Conservation (phyloP, 2,329 filamentous ascomycete genomes). For the Colletotrichum viniferum region DNA sequence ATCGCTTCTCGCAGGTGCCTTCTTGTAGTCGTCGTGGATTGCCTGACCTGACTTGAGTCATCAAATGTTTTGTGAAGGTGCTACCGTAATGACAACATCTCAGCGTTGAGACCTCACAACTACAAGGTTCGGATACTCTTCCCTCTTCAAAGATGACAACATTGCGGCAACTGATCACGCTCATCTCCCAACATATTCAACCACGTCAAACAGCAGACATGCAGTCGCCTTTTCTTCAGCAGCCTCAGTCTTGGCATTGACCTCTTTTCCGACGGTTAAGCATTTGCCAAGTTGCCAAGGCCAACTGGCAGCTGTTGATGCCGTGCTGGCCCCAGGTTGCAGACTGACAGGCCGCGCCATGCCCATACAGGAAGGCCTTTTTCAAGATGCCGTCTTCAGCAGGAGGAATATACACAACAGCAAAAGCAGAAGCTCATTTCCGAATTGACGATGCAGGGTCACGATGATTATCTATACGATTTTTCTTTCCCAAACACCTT, state of each 20-base stretch:
- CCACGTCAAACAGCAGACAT: neutral
- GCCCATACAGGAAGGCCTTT: neutral
- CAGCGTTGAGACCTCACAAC: neutral
- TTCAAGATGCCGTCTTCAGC: neutral
- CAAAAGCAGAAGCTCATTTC: neutral
- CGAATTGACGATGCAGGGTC: neutral
- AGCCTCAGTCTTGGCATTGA: neutral
- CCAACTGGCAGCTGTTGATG: neutral
- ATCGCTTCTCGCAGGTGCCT: neutral
- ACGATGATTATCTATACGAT: neutral
- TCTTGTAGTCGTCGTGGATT: neutral
- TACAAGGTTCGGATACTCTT: rapidly evolving
- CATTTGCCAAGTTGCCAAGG: conserved; percentile 16
- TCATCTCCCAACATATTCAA: neutral
- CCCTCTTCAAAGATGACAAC: neutral
- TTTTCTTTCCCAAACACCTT: neutral
- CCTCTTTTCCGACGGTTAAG: neutral
- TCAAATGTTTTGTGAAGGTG: no score
- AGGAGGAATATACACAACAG: neutral
- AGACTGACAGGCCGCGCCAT: neutral
- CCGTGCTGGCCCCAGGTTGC: neutral
- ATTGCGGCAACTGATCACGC: neutral
- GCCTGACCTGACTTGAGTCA: no score
- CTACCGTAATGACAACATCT: neutral
- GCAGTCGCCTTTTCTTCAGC: neutral